Conservation (phyloP, 805 yeast species). For the Ogataea thermomethanolica region DNA sequence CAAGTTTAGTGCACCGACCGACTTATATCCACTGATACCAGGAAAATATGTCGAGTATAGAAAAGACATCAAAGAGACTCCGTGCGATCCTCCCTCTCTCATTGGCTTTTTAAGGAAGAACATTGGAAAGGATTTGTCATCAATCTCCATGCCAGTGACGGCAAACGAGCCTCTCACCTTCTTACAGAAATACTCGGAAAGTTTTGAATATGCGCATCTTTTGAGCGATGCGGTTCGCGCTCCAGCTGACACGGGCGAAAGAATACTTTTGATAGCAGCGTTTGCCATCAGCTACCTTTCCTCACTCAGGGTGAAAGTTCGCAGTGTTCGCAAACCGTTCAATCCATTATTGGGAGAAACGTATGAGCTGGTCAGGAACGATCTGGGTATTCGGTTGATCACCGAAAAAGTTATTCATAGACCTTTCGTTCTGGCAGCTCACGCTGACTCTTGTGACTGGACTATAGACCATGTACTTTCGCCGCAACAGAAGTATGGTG, state of each 20-base stretch:
- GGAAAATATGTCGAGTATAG: conserved; percentile 47
- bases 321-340: conserved; percentile 86
- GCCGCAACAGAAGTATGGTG: conserved; percentile 91
- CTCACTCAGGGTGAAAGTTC: conserved; percentile 64
- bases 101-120: conserved; percentile 79
- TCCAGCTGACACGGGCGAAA: conserved; percentile 48
- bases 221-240: conserved; percentile 58
- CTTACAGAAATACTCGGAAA: conserved; percentile 75
- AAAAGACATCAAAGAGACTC: conserved; percentile 53
- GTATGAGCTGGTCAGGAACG: conserved; percentile 83
- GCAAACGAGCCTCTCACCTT: conserved; percentile 88
- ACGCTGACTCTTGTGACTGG: conserved; percentile 75
- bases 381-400: conserved; percentile 66
- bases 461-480: conserved; percentile 53
- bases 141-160: conserved; percentile 90
- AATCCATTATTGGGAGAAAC: conserved; percentile 95
- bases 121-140: conserved; percentile 84
- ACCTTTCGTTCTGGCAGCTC: conserved; percentile 81
- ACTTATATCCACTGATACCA: conserved; percentile 69
- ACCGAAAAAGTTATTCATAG: conserved; percentile 87
- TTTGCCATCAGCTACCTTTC: conserved; percentile 80
- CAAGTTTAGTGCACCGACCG: conserved; percentile 17
- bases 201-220: conserved; percentile 69
- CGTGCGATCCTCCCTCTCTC: conserved; percentile 75
- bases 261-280: conserved; percentile 65